A percentile compares a stretch with the other conserved stretches of the same genome.
These are phyloP conservation scores for Angomonas deanei DNA, from an alignment of 208 protist species.

Conservation along the genomic window DNA sequence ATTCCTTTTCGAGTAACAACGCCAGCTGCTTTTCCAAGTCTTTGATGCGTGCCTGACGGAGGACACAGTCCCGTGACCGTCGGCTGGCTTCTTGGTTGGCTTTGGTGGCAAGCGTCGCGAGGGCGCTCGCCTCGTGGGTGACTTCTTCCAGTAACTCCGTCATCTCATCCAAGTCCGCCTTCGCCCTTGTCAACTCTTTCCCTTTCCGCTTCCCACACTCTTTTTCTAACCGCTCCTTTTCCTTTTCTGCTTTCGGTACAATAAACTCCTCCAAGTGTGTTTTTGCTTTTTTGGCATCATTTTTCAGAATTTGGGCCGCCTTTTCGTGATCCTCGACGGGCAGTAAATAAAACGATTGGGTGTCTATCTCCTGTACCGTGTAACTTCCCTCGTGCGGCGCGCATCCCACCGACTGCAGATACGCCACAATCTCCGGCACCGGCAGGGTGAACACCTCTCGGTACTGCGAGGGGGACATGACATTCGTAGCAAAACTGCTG, in stretches of 20 bases:
- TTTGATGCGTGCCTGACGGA: neutral
- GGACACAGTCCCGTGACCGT: slow-evolving; percentile 10
- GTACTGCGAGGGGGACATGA: neutral
- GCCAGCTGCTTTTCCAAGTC: neutral
- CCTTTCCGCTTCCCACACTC: slow-evolving; percentile 44
- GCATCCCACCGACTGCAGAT: neutral
- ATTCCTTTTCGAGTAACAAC: neutral
- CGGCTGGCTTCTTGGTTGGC: neutral
- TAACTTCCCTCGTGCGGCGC: neutral
- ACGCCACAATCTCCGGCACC: neutral
- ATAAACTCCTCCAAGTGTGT: neutral
- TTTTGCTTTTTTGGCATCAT: neutral
- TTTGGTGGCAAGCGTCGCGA: neutral
- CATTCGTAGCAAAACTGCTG: neutral
- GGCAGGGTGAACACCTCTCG: neutral
- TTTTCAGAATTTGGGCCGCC: neutral
- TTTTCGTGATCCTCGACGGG: neutral
- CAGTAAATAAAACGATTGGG: neutral
- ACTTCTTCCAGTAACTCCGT: slow-evolving; percentile 23
- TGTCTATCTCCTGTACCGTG: neutral
- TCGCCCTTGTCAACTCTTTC: slow-evolving; percentile 39
- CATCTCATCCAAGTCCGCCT: slow-evolving; percentile 22
- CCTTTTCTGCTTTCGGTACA: neutral
- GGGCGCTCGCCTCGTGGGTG: neutral
- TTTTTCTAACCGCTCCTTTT: slow-evolving; percentile 25